Evolutionary conservation across 345 rosid genomes (phyloP).

Genomic region (Populus davidiana): DNA sequence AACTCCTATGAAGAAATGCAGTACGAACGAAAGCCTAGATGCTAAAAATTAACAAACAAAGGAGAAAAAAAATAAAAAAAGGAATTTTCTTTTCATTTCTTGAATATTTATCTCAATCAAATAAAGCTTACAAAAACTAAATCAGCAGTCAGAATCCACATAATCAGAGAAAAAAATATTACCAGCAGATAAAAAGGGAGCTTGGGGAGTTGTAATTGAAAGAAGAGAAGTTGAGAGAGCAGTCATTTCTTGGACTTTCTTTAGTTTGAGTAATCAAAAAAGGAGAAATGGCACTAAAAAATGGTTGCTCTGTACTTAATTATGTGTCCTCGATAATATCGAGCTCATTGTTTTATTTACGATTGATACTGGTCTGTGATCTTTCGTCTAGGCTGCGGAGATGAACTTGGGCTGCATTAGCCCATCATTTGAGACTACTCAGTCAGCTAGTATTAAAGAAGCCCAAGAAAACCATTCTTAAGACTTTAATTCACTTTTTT

Average conservation of each 20-base stretch:
- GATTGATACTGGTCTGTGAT: not conserved
- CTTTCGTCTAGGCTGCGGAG: not conserved
- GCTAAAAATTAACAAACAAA: not conserved
- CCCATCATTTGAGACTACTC: no score
- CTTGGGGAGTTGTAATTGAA: slow-evolving; percentile 11
- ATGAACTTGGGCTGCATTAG: not conserved
- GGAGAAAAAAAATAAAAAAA: not conserved
- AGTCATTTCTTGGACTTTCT: slow-evolving; percentile 11
- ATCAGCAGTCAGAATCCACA: not conserved
- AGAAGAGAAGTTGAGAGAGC: slow-evolving; percentile 16
- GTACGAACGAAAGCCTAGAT: no score
- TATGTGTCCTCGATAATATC: not conserved
- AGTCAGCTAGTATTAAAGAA: no score
- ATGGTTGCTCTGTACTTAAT: not conserved
- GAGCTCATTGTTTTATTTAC: not conserved
- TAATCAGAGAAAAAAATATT: not conserved
- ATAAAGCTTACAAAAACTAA: not conserved
- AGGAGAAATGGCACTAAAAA: not conserved
- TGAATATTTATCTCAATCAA: not conserved
- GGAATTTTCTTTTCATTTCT: not conserved
- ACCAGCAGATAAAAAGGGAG: slow-evolving; percentile 20
- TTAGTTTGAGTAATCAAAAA: not conserved
- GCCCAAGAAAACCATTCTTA: no score
- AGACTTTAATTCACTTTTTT: no score
- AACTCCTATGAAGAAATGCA: not conserved